Conservation (phyloP, 768 basidiomycete species). For the Leccinellum albellum region DNA sequence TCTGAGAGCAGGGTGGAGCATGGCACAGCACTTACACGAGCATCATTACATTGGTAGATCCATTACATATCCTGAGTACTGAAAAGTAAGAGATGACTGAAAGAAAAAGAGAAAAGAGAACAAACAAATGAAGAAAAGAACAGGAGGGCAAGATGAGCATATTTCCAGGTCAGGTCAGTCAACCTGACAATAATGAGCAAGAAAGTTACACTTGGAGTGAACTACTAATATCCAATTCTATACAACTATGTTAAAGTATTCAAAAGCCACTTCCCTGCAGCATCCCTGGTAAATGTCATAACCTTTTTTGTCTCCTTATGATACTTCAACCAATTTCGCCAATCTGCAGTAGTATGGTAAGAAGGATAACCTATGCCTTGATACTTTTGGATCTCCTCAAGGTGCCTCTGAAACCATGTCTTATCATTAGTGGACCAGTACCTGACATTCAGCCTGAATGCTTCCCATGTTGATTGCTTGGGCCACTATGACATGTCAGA, state of each 20-base stretch:
- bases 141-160: no score
- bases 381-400: background rate
- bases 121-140: no score
- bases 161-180: no score
- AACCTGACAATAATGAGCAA: no score
- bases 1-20: no score
- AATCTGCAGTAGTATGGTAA: background rate
- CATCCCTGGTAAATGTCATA: background rate
- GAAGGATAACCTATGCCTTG: background rate
- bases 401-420: background rate
- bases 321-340: background rate
- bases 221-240: no score
- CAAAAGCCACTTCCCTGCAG: background rate
- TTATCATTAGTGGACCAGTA: conserved; percentile 1
- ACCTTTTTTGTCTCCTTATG: background rate
- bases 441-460: background rate
- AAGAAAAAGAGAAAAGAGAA: no score
- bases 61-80: no score
- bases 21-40: no score
- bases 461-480: background rate
- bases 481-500: background rate
- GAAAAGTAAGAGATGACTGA: no score
- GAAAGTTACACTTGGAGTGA: no score
- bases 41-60: no score
- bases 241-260: background rate